Conservation (phyloP, 805 yeast genomes). For the Wickerhamomyces chambardii region DNA sequence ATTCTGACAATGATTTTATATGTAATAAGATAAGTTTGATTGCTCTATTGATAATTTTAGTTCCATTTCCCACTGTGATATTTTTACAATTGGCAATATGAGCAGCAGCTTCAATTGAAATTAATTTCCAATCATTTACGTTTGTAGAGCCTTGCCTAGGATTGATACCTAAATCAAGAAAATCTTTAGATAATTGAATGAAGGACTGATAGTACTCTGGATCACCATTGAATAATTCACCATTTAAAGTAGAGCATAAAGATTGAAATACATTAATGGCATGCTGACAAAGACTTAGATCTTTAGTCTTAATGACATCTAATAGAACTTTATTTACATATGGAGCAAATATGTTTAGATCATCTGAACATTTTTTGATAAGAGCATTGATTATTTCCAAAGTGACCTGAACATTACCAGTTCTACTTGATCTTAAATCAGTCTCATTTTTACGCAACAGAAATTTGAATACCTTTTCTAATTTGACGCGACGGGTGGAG, state of each 20-base stretch:
- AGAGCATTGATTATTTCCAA: constrained; percentile 60
- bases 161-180: constrained; percentile 15
- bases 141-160: constrained; percentile 23
- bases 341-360: constrained; percentile 73
- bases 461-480: constrained; percentile 77
- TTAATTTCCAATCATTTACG: constrained; percentile 24
- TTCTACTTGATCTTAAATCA: constrained; percentile 52
- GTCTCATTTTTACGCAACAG: constrained; percentile 48
- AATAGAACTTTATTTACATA: constrained; percentile 55
- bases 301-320: constrained; percentile 43
- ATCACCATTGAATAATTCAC: constrained; percentile 59
- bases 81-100: constrained; percentile 22
- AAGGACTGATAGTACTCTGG: constrained; percentile 42
- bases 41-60: constrained; percentile 7
- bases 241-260: constrained; percentile 47
- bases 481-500: constrained; percentile 77
- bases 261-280: constrained; percentile 36
- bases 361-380: constrained; percentile 70
- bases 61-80: constrained; percentile 8
- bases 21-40: constrained; percentile 12
- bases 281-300: constrained; percentile 49
- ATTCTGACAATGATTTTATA: constrained; percentile 1
- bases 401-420: constrained; percentile 82
- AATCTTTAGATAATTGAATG: constrained; percentile 23
- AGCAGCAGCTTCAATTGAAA: constrained; percentile 36